Percentiles rank a stretch among this genome's conserved stretches.
These are phyloP conservation scores for Pseudoturritis turrita DNA, from an alignment of 345 rosid species.

Conservation along the genomic window DNA sequence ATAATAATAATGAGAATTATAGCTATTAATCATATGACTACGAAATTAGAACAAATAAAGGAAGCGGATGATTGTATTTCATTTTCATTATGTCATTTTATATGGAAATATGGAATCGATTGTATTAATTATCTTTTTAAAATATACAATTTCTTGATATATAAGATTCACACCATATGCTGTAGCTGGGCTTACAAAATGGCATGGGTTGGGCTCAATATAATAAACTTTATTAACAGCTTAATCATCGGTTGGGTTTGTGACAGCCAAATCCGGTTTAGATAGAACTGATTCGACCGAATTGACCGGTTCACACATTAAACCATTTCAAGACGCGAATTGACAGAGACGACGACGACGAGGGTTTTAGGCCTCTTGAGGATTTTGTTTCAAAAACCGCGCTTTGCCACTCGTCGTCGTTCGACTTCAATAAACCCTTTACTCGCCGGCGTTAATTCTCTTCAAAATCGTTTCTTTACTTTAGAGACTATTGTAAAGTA, in stretches of 20 bases:
- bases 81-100: no score
- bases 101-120: neutral
- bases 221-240: neutral
- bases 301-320: neutral
- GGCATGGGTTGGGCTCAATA: neutral
- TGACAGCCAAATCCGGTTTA: neutral
- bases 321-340: conserved; percentile 9
- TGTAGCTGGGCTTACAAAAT: neutral
- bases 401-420: conserved; percentile 7
- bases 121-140: neutral
- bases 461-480: neutral
- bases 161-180: neutral
- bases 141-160: neutral
- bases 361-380: conserved; percentile 15
- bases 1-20: conserved; percentile 4
- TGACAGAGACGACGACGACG: conserved; percentile 20
- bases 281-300: neutral
- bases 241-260: neutral
- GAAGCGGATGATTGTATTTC: neutral
- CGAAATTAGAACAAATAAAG: conserved; percentile 24
- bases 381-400: conserved; percentile 23
- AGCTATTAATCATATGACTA: conserved; percentile 31
- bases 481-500: neutral
- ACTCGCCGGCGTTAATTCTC: neutral
- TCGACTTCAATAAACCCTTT: conserved; percentile 2